Evolutionary conservation across 1,284 basidiomycete species (phyloP), one percentile per base, ranked within the genome.

Genomic region (Cystobasidium sp.): DNA sequence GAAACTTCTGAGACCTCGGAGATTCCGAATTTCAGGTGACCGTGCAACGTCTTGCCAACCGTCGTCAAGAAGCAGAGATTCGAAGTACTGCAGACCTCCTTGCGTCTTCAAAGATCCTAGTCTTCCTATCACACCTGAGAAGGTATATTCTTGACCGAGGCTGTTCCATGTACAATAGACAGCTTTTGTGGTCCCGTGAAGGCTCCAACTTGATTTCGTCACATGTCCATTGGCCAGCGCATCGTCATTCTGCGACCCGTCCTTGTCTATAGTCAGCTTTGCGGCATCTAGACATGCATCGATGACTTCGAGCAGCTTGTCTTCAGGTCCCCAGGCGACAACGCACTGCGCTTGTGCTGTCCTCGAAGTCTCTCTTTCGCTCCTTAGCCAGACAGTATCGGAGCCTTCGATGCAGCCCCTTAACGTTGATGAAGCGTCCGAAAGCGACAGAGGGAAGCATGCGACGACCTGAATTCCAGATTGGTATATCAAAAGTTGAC

Each of bases 131-230:
- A 78, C 74, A 6, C 72, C 43, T 16, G 68, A 55, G 12, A 76
- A 64, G 10, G 74, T 77, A 75, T 77, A 80, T 43, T 73, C 53
- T 16, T 62, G 56, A 8, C 76, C 75, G 22, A 80, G 75, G 24
- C 72, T 75, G 69, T 80, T 80, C 79, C 79, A 78, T 0, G 78
- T 80, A 63, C 77, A 78, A 6, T 75, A 53, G 3, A 66, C 55
- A n/a, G 74, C 56, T 22, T 63, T 62, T n/a, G 51, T 41, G 6
- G 66, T 16, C 9, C 43, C 18, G 44, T 56, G 43, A 39, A 63
- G 44, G 31, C 61, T 71, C 69, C 69, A 71, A 0, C 9, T 22
- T 16, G 47, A n/a, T 24, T 67, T 43, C 14, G 41, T 31, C n/a
- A 9, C 5, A 31, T 62, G 16, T 4, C 10, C 22, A 10, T 39